These are phyloP conservation scores for Fusarium sp. DNA, from an alignment of 2,329 filamentous ascomycete genomes.

Conservation along the genomic window DNA sequence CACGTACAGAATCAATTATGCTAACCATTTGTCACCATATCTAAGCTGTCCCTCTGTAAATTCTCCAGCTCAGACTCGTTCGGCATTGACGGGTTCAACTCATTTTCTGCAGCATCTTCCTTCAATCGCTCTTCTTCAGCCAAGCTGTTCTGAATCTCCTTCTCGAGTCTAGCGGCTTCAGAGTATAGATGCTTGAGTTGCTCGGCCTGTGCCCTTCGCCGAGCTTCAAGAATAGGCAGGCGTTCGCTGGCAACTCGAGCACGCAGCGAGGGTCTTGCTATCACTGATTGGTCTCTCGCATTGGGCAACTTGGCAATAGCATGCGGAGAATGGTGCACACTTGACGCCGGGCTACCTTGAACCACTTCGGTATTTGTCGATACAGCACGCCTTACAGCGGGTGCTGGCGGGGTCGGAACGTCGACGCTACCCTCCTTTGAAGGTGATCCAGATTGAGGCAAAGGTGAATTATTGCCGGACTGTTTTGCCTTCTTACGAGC, in stretches of 20 bases:
- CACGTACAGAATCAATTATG: not conserved
- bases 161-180: slow-evolving; percentile 59
- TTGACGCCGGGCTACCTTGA: slow-evolving; percentile 6
- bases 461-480: slow-evolving; percentile 46
- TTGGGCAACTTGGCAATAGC: slow-evolving; percentile 22
- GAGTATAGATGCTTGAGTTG: slow-evolving; percentile 58
- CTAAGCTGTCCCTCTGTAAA: slow-evolving; percentile 19
- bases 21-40: not conserved
- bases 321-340: slow-evolving; percentile 10
- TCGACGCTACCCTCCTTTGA: slow-evolving; percentile 43
- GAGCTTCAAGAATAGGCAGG: slow-evolving; percentile 50
- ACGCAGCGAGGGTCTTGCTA: slow-evolving; percentile 38
- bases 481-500: slow-evolving; percentile 60
- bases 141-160: slow-evolving; percentile 56
- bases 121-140: slow-evolving; percentile 48
- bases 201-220: slow-evolving; percentile 53
- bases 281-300: slow-evolving; percentile 12
- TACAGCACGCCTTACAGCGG: not conserved
- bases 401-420: not conserved
- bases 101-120: slow-evolving; percentile 39
- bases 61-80: slow-evolving; percentile 27
- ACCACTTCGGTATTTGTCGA: not conserved
- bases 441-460: slow-evolving; percentile 38
- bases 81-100: slow-evolving; percentile 15
- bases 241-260: slow-evolving; percentile 50